Evolutionary conservation across 148 eudicot genomes (phyloP), one percentile per base, ranked within the genome.

Genomic region (Amaranthus palmeri): DNA sequence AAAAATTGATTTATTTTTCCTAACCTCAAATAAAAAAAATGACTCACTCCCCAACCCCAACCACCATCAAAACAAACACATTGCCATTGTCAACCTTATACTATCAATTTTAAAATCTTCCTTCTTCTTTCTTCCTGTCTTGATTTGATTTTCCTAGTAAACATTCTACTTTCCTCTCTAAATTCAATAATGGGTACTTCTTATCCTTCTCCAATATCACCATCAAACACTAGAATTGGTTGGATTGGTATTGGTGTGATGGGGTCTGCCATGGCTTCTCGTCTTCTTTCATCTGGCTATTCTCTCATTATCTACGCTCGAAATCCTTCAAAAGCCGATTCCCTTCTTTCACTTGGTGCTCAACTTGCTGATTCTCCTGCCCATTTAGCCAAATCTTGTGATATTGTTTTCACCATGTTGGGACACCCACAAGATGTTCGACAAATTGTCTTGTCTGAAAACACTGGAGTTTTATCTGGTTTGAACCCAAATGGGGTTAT

Each of bases 231-330:
- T 79, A 77, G 81, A 56, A 73, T 92, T 10, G 96, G 98, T 7
- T 92, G 96, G 96, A 84, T 92, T 2, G 96, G 98, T 61, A 90
- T 86, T 42, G 93, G 96, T 42, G 96, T 92, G 0, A 92, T 92
- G 96, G 98, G 98, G 17, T 54, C 83, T 67, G 87, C 96, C 68
- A 92, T 92, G 98, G 93, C 93, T 61, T 44, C 85, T 42, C 93
- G 91, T 47, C 83, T 92, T 70, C 72, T 92, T 67, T 49, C 89
- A 50, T 85, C 92, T 48, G 98, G 98, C 81, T 90, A 90, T 83
- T 72, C 85, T 68, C 72, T 92, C 79, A 81, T 83, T 49, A 47
- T 92, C 68, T 92, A 81, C 78, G 90, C 98, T 36, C 92, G 98
- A 53, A 83, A 65, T 54, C 87, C 93, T 60, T 87, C 96, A 11